Evolutionary conservation across 108 stramenopile species (phyloP).

Genomic region (Cyclotella baltica): DNA sequence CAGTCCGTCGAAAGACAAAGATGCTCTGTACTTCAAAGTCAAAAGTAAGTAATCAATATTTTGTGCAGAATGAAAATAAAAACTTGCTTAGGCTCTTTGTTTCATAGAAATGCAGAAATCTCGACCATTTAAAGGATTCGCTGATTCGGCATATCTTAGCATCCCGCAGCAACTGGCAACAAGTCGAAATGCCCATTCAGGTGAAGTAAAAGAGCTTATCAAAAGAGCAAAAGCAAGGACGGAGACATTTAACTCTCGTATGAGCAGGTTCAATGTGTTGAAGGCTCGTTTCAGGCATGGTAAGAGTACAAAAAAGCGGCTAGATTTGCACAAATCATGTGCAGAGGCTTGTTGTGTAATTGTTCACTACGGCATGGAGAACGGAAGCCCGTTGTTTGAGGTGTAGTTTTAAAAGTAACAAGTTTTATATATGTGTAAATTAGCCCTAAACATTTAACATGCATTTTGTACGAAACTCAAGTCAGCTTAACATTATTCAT

Average conservation of each 20-base stretch:
- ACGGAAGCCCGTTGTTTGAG: conserved; percentile 41
- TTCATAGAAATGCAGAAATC: background rate
- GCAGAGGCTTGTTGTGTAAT: conserved; percentile 54
- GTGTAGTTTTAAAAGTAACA: too few species aligned
- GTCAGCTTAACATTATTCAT: too few species aligned
- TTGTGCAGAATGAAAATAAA: too few species aligned
- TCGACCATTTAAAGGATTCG: background rate
- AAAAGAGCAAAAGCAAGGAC: conserved; percentile 32
- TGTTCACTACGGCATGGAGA: conserved; percentile 53
- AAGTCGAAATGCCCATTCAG: background rate
- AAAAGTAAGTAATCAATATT: background rate
- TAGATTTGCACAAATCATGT: conserved; percentile 36
- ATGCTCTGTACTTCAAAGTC: conserved; percentile 3
- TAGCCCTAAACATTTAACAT: too few species aligned
- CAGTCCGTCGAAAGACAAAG: background rate
- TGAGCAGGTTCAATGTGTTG: conserved; percentile 43
- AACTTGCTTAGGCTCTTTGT: too few species aligned
- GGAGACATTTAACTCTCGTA: conserved; percentile 49
- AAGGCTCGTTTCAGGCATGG: conserved; percentile 25
- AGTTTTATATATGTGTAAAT: too few species aligned
- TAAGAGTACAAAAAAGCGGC: conserved; percentile 12
- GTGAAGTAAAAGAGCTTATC: background rate
- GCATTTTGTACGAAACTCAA: too few species aligned
- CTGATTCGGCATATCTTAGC: background rate
- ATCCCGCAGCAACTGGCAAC: background rate